A percentile compares a stretch with the other conserved stretches of the same genome.
Evolutionary conservation across 345 rosid genomes (phyloP).

Genomic region (Jatropha curcas): DNA sequence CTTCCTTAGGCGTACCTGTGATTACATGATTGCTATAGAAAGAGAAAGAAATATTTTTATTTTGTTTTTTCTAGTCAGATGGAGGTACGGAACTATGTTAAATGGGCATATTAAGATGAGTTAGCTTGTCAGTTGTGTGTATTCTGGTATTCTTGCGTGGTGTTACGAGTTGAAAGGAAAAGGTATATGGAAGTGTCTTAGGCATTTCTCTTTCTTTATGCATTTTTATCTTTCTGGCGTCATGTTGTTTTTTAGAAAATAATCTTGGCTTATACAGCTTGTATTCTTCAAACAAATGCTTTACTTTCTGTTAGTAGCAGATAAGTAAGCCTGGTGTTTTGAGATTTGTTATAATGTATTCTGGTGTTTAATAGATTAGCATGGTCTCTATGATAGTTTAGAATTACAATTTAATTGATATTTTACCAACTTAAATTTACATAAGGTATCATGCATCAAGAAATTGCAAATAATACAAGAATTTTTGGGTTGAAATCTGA

Average conservation of each 20-base stretch:
- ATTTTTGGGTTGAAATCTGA: background rate
- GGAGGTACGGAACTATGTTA: background rate
- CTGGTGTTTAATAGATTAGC: background rate
- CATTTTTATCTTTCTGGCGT: background rate
- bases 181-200: background rate
- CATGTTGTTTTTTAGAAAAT: background rate
- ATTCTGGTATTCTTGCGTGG: background rate
- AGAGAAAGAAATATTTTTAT: background rate
- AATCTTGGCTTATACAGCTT: background rate
- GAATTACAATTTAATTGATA: background rate
- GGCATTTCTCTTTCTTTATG: background rate
- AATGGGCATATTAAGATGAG: background rate
- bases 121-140: background rate
- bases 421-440: background rate
- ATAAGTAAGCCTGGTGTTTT: background rate
- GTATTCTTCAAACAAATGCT: background rate
- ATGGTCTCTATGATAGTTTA: background rate
- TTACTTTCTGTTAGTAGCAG: background rate
- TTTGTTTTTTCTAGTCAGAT: background rate
- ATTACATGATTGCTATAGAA: background rate
- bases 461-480: background rate
- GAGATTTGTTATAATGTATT: background rate
- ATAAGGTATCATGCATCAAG: background rate
- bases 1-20: background rate
- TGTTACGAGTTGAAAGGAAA: background rate